phyloP scores from a whole-genome alignment of 1,284 basidiomycete species.

The Golubevia pallescens region DNA sequence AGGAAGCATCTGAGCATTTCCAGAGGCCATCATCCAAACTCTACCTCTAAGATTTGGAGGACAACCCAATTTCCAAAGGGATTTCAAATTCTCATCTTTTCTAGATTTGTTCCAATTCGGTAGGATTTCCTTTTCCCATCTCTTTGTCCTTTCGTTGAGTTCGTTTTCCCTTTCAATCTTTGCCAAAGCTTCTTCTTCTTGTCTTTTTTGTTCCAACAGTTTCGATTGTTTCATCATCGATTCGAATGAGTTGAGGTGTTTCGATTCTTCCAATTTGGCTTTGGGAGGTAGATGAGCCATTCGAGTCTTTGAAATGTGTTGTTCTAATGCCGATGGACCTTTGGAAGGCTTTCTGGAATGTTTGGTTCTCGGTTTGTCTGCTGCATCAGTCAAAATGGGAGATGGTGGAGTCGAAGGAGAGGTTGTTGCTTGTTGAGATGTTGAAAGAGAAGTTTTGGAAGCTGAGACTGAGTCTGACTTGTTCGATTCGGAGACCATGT shows the following conservation, averaged over 20 bases:
- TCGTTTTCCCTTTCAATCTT: slow-evolving; percentile 26
- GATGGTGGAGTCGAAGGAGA: neutral
- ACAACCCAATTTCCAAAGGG: slow-evolving; percentile 52
- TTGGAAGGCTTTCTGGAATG: slow-evolving; percentile 2
- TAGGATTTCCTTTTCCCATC: slow-evolving; percentile 57
- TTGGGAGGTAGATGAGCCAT: slow-evolving; percentile 47
- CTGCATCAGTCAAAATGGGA: neutral
- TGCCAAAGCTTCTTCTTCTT: slow-evolving; percentile 28
- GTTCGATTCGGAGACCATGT: neutral
- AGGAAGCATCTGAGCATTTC: slow-evolving; percentile 54
- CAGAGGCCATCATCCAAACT: slow-evolving; percentile 52
- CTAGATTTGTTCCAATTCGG: slow-evolving; percentile 54
- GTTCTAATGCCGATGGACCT: slow-evolving; percentile 21
- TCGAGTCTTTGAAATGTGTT: slow-evolving; percentile 38
- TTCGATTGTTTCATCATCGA: slow-evolving; percentile 53
- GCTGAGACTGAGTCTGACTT: neutral
- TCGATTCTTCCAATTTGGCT: slow-evolving; percentile 38
- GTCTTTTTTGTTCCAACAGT: slow-evolving; percentile 28
- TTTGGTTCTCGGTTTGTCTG: neutral
- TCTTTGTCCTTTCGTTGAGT: slow-evolving; percentile 21
- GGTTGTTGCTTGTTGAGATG: neutral
- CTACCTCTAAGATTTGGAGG: slow-evolving; percentile 46
- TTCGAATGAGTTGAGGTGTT: slow-evolving; percentile 46
- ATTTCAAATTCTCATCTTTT: slow-evolving; percentile 26
- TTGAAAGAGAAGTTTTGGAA: neutral